A percentile compares a stretch with the other conserved stretches of the same genome.
Evolutionary conservation across 305 asterid species (phyloP).

Genomic region (Ilex paraguariensis): DNA sequence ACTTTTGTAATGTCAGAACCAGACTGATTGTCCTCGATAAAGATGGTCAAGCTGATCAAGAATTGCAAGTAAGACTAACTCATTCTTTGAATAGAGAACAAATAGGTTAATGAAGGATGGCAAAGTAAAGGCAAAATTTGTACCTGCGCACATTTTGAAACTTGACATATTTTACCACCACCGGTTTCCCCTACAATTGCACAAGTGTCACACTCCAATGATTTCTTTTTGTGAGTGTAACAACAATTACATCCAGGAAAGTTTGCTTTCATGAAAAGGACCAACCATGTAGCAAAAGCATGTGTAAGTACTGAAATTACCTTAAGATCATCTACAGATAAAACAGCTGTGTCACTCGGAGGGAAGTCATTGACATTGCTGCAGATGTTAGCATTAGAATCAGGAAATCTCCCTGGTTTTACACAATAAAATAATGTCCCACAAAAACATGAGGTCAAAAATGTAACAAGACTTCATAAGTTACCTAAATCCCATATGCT

Average conservation of each 20-base stretch:
- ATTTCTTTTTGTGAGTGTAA: conserved; percentile 5
- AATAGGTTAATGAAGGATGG: conserved; percentile 5
- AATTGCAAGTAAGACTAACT: conserved; percentile 9
- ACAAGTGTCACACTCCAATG: conserved; percentile 10
- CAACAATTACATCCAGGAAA: conserved; percentile 5
- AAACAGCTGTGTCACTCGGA: conserved; percentile 65
- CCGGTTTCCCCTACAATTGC: conserved; percentile 72
- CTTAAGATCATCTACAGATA: conserved; percentile 78
- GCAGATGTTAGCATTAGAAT: conserved; percentile 23
- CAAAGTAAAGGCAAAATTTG: conserved; percentile 5
- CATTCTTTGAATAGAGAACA: conserved; percentile 1
- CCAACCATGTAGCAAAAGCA: background rate
- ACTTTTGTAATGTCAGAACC: conserved; percentile 71
- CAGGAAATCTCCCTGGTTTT: background rate
- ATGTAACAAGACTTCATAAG: conserved; percentile 9
- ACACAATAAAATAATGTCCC: background rate
- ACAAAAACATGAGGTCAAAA: background rate
- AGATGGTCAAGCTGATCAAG: conserved; percentile 73
- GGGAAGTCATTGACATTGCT: conserved; percentile 89
- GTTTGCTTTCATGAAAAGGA: conserved; percentile 6
- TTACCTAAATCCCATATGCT: conserved; percentile 98
- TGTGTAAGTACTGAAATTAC: conserved; percentile 31
- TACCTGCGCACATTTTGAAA: conserved; percentile 98
- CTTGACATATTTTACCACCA: conserved; percentile 76
- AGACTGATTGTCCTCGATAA: conserved; percentile 93